phyloP scores from a whole-genome alignment of 345 rosid genomes.

The Bruguiera gymnorhiza region DNA sequence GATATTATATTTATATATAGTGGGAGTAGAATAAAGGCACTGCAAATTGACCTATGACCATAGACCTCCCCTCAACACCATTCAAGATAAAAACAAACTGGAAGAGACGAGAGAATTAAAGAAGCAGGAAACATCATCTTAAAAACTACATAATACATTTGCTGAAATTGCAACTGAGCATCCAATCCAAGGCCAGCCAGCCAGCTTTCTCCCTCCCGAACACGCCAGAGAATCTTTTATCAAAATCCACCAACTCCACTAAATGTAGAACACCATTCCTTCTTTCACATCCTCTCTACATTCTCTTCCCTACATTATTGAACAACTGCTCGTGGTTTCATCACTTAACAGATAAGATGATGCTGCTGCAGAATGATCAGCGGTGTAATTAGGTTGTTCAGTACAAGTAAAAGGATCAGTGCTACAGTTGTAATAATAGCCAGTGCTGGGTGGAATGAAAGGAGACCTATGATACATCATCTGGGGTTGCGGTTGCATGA shows the following conservation, averaged over 20 bases:
- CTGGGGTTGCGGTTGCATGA: constrained; percentile 47
- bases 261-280: constrained; percentile 7
- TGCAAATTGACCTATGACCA: too few species aligned
- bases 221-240: constrained; percentile 7
- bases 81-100: not conserved
- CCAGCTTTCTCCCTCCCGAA: not conserved
- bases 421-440: constrained; percentile 45
- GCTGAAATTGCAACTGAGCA: constrained; percentile 13
- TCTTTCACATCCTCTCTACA: not conserved
- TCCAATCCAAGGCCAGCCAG: constrained; percentile 4
- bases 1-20: too few species aligned
- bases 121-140: constrained; percentile 7
- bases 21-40: too few species aligned
- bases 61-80: not conserved
- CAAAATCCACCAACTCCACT: constrained; percentile 19
- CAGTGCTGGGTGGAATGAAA: constrained; percentile 49
- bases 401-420: constrained; percentile 37
- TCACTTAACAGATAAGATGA: constrained; percentile 37
- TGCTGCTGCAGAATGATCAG: constrained; percentile 31
- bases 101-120: not conserved
- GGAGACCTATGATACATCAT: constrained; percentile 67
- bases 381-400: constrained; percentile 31
- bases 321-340: constrained; percentile 46
- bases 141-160: constrained; percentile 25
- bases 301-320: constrained; percentile 39